Conservation (phyloP, 768 basidiomycete genomes). For the Daedaleopsis nitida region DNA sequence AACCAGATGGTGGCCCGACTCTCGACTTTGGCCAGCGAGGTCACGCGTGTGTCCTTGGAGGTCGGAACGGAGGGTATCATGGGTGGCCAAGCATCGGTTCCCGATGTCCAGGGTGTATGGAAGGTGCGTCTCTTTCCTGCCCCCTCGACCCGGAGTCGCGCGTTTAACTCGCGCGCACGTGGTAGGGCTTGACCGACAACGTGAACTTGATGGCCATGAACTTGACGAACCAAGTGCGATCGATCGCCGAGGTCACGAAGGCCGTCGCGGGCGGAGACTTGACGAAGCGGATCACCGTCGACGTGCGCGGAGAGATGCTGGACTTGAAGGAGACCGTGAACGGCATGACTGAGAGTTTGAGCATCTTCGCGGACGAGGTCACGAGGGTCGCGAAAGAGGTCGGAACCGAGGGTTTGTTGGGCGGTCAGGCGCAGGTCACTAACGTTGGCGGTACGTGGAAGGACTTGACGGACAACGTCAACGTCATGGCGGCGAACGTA, state of each 20-base stretch:
- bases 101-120: conserved; percentile 95
- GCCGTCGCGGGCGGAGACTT: conserved; percentile 93
- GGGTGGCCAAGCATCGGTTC: conserved; percentile 89
- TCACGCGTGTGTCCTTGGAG: conserved; percentile 90
- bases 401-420: conserved; percentile 93
- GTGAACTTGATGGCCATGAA: conserved; percentile 92
- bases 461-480: conserved; percentile 94
- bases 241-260: conserved; percentile 91
- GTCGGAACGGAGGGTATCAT: conserved; percentile 92
- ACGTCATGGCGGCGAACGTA: conserved; percentile 93
- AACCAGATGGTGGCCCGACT: conserved; percentile 79
- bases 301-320: conserved; percentile 90
- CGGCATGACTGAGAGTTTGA: conserved; percentile 88
- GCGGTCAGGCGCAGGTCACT: conserved; percentile 91
- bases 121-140: conserved; percentile 50
- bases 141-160: too few relatives aligned
- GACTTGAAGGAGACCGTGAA: conserved; percentile 93
- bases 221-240: conserved; percentile 88
- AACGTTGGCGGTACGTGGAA: conserved; percentile 98
- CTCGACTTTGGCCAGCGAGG: conserved; percentile 74
- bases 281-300: conserved; percentile 90
- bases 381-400: conserved; percentile 93
- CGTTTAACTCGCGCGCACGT: not conserved
- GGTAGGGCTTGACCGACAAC: conserved; percentile 71
- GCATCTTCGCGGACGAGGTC: conserved; percentile 83